Percentiles rank a stretch among this genome's conserved stretches.
Conservation (phyloP, 352 stramenopile genomes). For the Pythium graminicola region DNA sequence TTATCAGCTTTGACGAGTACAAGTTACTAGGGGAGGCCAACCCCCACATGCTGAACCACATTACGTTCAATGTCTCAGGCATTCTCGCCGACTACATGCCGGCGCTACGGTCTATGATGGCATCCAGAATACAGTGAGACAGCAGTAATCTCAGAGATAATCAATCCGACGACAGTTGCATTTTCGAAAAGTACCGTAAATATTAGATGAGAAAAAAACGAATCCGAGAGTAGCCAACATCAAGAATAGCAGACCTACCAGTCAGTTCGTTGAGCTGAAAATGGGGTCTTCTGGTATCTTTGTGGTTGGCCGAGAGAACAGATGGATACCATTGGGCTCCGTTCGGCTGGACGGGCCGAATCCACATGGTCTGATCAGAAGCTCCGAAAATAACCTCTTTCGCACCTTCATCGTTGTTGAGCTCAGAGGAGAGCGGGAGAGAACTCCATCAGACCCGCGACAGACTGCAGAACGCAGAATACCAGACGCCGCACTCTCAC, state of each 20-base stretch:
- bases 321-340: conserved; percentile 6
- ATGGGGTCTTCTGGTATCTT: conserved; percentile 11
- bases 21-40: conserved; percentile 46
- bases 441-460: neutral
- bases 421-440: too few relatives aligned
- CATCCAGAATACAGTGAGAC: conserved; percentile 23
- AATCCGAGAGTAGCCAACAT: neutral
- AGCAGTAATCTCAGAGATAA: too few relatives aligned
- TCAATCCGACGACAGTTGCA: too few relatives aligned
- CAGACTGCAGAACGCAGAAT: neutral
- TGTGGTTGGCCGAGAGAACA: neutral
- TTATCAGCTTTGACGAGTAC: conserved; percentile 77
- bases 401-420: neutral
- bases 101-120: conserved; percentile 42
- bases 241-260: too few relatives aligned
- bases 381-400: conserved; percentile 4
- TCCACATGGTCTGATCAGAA: conserved; percentile 4
- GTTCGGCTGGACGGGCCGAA: conserved; percentile 6
- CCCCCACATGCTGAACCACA: conserved; percentile 72
- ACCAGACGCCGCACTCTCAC: neutral
- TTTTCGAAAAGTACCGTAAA: too few relatives aligned
- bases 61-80: conserved; percentile 74
- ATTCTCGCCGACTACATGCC: conserved; percentile 75
- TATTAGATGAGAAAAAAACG: conserved; percentile 1
- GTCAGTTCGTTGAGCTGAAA: too few relatives aligned